These are phyloP conservation scores for Elsinoe batatas DNA, from an alignment of 2,329 filamentous ascomycete genomes.

Conservation along the genomic window DNA sequence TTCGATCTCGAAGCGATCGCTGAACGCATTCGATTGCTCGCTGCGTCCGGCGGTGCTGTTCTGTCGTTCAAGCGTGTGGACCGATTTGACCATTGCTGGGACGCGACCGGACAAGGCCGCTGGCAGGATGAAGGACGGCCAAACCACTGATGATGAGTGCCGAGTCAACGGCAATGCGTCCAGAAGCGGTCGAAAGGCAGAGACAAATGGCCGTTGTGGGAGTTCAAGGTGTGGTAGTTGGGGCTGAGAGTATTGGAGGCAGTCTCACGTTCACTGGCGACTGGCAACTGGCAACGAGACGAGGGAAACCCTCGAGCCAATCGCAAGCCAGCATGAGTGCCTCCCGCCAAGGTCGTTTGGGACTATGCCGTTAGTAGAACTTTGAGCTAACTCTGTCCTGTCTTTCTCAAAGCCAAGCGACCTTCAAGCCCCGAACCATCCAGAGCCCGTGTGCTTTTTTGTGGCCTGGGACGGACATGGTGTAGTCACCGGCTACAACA, in stretches of 20 bases:
- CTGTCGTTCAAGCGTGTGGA: conserved; percentile 22
- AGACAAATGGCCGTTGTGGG: conserved; percentile 12
- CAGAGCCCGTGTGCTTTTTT: not conserved
- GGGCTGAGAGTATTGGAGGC: not conserved
- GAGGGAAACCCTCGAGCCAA: not conserved
- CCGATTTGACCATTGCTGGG: conserved; percentile 30
- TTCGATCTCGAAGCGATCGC: conserved; percentile 38
- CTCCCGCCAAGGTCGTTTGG: conserved; percentile 4
- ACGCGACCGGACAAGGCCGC: conserved; percentile 12
- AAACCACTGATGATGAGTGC: conserved; percentile 2
- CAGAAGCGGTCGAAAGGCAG: conserved; percentile 9
- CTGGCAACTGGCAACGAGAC: not conserved
- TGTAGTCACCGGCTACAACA: too few relatives aligned
- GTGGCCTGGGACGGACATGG: not conserved
- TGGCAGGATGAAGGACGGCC: conserved; percentile 4
- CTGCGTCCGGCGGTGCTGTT: conserved; percentile 21
- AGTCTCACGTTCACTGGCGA: not conserved
- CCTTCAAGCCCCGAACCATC: conserved; percentile 3
- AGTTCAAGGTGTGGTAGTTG: not conserved
- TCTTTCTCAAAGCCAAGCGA: not conserved
- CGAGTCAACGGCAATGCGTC: conserved; percentile 6
- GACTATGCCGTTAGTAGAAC: not conserved
- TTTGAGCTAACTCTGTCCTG: too few relatives aligned
- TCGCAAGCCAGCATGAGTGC: not conserved
- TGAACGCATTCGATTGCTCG: conserved; percentile 37